Evolutionary conservation across 2,329 filamentous ascomycete genomes (phyloP), one percentile per base, ranked within the genome.

Genomic region (Clarireedia hainanense): DNA sequence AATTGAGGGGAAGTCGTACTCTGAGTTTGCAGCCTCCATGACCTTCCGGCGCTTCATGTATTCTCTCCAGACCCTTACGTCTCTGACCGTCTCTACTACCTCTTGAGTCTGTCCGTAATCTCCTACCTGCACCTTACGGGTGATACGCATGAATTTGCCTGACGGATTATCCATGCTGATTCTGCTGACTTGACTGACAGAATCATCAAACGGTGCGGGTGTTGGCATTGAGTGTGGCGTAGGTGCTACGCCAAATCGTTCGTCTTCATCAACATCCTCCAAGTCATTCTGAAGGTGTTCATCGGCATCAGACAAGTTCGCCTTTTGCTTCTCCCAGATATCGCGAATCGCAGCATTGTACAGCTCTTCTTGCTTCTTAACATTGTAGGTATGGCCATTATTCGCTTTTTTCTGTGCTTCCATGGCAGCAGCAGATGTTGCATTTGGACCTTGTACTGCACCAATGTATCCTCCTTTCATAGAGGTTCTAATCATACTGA

Each of bases 381-480:
- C 94, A 61, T 99, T 99, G 75, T 99, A 99, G 64, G 89, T 91
- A 72, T 99, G 94, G 0, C 94, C 94, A 55, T 91, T 91, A 61
- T 94, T 92, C 15, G 88, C 88, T 68, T 91, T 89, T 61, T 92
- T 84, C 69, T 91, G 89, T 30, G 59, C 56, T 12, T 57, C 58
- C 59, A 91, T 89, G 66, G 89, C 91, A 70, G 96, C 90, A 27
- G 90, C 91, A 9, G 82, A 84, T 2, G 82, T 85, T 6, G 82
- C 80, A 40, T 81, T 72, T 2, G 83, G 81, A 2, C 83, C 83
- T 57, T 83, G 81, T 26, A 95, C 81, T 20, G 91, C 87, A 67
- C 91, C 89, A 71, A 96, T 80, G 58, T 84, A 99, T 0, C 94
- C 94, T 59, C 94, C 94, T 72, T 99, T 99, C 94, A 99, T 99